Evolutionary conservation across 176 grass and related monocot species (phyloP).

Genomic region (Eremochloa ophiuroides): DNA sequence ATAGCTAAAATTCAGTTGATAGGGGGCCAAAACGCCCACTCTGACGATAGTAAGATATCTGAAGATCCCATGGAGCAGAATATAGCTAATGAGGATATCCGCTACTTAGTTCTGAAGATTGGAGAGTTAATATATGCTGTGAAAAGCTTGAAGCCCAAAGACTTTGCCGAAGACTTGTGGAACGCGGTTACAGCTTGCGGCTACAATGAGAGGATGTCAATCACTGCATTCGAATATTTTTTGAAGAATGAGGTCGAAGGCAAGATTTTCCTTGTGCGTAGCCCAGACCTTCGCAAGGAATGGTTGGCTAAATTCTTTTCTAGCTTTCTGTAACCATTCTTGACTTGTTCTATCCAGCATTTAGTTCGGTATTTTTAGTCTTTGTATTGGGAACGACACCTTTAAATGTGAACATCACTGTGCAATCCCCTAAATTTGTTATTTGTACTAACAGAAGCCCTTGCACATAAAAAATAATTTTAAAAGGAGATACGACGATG

Average conservation of each 20-base stretch:
- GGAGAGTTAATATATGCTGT: too few relatives aligned
- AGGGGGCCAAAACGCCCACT: too few relatives aligned
- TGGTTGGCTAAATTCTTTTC: slow-evolving; percentile 34
- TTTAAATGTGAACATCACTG: background rate
- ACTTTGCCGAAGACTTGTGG: slow-evolving; percentile 18
- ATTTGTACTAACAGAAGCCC: background rate
- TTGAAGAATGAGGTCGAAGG: slow-evolving; percentile 39
- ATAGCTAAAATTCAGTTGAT: too few relatives aligned
- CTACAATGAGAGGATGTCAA: slow-evolving; percentile 30
- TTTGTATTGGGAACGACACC: background rate
- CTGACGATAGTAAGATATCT: too few relatives aligned
- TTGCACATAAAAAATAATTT: background rate
- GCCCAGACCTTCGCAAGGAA: slow-evolving; percentile 28
- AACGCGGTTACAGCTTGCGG: slow-evolving; percentile 15
- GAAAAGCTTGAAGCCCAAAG: slow-evolving; percentile 33
- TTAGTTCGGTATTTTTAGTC: background rate
- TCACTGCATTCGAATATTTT: slow-evolving; percentile 37
- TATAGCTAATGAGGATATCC: too few relatives aligned
- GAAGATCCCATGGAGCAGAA: too few relatives aligned
- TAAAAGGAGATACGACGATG: background rate
- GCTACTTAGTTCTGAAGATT: too few relatives aligned
- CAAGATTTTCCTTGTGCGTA: slow-evolving; percentile 34
- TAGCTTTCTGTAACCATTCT: slow-evolving; percentile 12
- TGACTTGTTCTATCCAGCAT: background rate
- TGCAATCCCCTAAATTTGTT: background rate